Percentiles rank a stretch among this genome's conserved stretches.
phyloP scores from a whole-genome alignment of 257 asterid genomes.

The Osmanthus fragrans region DNA sequence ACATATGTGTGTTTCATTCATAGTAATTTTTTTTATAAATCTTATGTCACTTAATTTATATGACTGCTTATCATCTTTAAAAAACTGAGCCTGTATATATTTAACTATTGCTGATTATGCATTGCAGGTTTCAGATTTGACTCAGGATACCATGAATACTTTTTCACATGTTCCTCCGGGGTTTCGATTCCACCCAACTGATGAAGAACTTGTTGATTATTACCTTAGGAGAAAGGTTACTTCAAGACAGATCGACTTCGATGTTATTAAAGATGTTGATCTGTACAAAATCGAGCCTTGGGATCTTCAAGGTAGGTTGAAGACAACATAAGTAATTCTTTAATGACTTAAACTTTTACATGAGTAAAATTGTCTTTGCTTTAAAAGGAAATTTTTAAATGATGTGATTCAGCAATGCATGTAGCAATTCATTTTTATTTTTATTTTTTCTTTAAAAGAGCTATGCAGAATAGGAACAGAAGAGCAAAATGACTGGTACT shows the following conservation, averaged over 20 bases:
- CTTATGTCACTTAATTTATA: too few relatives aligned
- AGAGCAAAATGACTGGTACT: conserved; percentile 84
- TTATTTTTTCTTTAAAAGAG: conserved; percentile 38
- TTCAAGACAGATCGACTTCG: conserved; percentile 61
- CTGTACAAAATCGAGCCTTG: conserved; percentile 95
- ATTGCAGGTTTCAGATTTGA: conserved; percentile 30
- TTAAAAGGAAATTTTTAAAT: neutral
- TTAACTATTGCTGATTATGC: neutral
- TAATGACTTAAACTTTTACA: too few relatives aligned
- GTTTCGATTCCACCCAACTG: conserved; percentile 90
- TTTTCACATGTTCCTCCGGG: conserved; percentile 94
- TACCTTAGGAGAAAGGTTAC: conserved; percentile 74
- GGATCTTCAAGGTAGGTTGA: conserved; percentile 84
- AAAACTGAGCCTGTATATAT: neutral
- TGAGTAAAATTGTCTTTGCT: neutral
- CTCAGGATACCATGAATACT: conserved; percentile 48
- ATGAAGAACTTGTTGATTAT: conserved; percentile 90
- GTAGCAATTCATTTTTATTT: neutral
- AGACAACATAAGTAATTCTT: neutral
- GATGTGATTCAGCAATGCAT: neutral
- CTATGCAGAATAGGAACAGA: conserved; percentile 85
- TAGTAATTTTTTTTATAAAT: too few relatives aligned
- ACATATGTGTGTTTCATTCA: neutral
- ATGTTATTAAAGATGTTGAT: conserved; percentile 83
- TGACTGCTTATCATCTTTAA: neutral